Percentiles rank a stretch among this genome's conserved stretches.
These are phyloP conservation scores for Neofusicoccum laricinum DNA, from an alignment of 2,329 filamentous ascomycete genomes.

Conservation along the genomic window DNA sequence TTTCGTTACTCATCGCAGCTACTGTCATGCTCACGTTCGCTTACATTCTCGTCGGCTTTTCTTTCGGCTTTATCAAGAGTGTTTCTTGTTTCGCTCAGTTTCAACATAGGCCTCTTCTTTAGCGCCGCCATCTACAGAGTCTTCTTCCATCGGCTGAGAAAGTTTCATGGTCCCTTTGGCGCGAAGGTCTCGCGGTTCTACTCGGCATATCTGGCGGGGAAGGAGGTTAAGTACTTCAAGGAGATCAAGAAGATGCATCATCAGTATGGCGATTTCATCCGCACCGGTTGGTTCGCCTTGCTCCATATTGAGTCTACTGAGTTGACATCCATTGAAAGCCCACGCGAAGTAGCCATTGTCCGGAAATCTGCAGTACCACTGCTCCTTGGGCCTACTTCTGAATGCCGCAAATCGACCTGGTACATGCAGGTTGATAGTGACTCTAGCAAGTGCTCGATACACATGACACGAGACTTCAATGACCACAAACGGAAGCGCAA, in stretches of 20 bases:
- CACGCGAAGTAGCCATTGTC: slow-evolving; percentile 32
- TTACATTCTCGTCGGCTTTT: too few species aligned
- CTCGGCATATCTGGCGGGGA: slow-evolving; percentile 20
- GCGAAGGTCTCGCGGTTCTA: slow-evolving; percentile 33
- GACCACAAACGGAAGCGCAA: slow-evolving; percentile 31
- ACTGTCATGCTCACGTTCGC: too few species aligned
- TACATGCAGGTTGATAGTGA: slow-evolving; percentile 22
- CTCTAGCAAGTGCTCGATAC: slow-evolving; percentile 24
- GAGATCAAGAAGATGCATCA: not conserved
- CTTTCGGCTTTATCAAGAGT: too few species aligned
- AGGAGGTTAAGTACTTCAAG: not conserved
- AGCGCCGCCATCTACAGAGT: slow-evolving; percentile 26
- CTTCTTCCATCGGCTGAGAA: slow-evolving; percentile 33
- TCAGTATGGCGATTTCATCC: not conserved
- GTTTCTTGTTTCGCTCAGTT: too few species aligned
- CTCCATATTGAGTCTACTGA: not conserved
- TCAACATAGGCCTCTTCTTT: too few species aligned
- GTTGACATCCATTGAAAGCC: slow-evolving; percentile 20
- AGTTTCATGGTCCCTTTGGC: slow-evolving; percentile 34
- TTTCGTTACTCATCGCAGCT: too few species aligned
- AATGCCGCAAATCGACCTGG: slow-evolving; percentile 30
- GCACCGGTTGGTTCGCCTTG: not conserved
- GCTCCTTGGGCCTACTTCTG: slow-evolving; percentile 29
- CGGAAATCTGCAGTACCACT: slow-evolving; percentile 27
- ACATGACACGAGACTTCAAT: slow-evolving; percentile 27